These are phyloP conservation scores for Leucaena leucocephala DNA, from an alignment of 306 rosid genomes.

Conservation along the genomic window DNA sequence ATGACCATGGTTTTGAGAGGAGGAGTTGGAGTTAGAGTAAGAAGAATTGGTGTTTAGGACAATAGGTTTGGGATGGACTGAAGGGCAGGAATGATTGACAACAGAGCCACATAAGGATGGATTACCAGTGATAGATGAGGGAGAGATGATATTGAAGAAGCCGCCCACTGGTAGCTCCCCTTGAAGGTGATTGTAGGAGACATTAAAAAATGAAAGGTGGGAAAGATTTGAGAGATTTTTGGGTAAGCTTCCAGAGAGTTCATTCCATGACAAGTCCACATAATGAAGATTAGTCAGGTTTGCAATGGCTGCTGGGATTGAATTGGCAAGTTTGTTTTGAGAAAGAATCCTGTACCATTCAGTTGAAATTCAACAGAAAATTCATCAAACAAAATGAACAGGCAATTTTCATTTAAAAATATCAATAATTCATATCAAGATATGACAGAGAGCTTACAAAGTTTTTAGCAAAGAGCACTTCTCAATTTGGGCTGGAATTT, in stretches of 20 bases:
- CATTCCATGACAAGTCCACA: conserved; percentile 80
- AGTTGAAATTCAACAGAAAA: conserved; percentile 28
- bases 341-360: conserved; percentile 72
- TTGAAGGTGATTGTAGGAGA: conserved; percentile 75
- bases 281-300: conserved; percentile 73
- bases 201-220: conserved; percentile 66
- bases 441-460: conserved; percentile 63
- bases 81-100: conserved; percentile 72
- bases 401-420: neutral
- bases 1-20: conserved; percentile 56
- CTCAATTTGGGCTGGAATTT: conserved; percentile 69
- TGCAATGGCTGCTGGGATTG: conserved; percentile 75
- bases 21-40: conserved; percentile 46
- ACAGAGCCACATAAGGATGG: conserved; percentile 87
- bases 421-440: conserved; percentile 4
- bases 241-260: conserved; percentile 82
- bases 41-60: conserved; percentile 90
- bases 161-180: conserved; percentile 97
- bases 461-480: conserved; percentile 66
- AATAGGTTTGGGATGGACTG: conserved; percentile 89
- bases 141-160: conserved; percentile 79
- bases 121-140: conserved; percentile 67
- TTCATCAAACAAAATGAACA: conserved; percentile 35
- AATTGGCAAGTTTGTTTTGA: conserved; percentile 78
- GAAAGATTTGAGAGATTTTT: conserved; percentile 88